These are phyloP conservation scores for Fusarium sublunatum DNA, from an alignment of 2,329 filamentous ascomycete species.

Conservation along the genomic window DNA sequence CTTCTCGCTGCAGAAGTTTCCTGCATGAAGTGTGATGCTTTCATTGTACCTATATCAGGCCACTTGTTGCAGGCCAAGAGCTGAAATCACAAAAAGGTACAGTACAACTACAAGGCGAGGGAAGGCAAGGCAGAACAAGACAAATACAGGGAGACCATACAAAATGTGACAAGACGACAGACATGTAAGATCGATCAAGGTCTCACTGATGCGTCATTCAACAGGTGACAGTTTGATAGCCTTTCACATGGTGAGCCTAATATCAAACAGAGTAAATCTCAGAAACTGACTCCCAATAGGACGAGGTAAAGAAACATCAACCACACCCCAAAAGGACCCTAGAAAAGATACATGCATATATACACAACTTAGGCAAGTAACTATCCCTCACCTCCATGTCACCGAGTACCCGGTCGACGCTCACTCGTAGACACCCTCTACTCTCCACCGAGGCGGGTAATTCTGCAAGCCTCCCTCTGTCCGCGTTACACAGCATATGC, in stretches of 20 bases:
- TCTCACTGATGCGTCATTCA: slow-evolving; percentile 18
- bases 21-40: slow-evolving; percentile 1
- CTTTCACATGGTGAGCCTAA: slow-evolving; percentile 7
- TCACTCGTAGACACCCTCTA: slow-evolving; percentile 1
- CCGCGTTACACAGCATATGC: slow-evolving; percentile 22
- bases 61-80: neutral
- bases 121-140: no score
- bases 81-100: neutral
- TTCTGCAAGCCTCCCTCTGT: slow-evolving; percentile 35
- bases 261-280: neutral
- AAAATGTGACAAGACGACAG: neutral
- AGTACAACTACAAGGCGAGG: neutral
- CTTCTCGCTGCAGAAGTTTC: slow-evolving; percentile 11
- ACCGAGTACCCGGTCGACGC: slow-evolving; percentile 28
- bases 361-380: neutral
- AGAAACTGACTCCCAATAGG: no score
- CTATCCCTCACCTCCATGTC: slow-evolving; percentile 28
- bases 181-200: slow-evolving; percentile 18
- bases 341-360: neutral
- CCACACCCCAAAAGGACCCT: neutral
- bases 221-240: slow-evolving; percentile 6
- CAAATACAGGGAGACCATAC: no score
- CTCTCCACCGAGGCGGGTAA: slow-evolving; percentile 31
- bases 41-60: slow-evolving; percentile 1
- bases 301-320: no score